Percentiles rank a stretch among this genome's conserved stretches.
Conservation (phyloP, 2,329 filamentous ascomycete species). For the Colletotrichum tropicicola region DNA sequence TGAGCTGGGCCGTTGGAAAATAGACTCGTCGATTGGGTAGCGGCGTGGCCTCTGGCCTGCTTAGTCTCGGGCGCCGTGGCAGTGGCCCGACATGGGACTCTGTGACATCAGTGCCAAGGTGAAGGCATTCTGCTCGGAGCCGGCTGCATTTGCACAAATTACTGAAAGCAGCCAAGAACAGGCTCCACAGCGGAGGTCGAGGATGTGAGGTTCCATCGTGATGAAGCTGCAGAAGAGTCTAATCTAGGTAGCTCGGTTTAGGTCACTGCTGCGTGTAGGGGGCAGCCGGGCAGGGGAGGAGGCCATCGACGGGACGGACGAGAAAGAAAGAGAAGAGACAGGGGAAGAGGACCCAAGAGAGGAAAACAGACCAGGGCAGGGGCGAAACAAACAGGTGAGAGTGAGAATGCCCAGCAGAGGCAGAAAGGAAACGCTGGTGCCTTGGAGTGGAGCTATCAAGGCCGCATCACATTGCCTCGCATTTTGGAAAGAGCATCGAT, state of each 20-base stretch:
- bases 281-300: too few relatives aligned
- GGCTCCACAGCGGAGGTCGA: constrained; percentile 1
- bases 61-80: neutral
- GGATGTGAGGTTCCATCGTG: too few relatives aligned
- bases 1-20: neutral
- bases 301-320: too few relatives aligned
- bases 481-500: neutral
- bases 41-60: neutral
- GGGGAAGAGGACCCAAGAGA: neutral
- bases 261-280: too few relatives aligned
- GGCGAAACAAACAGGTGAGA: neutral
- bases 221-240: too few relatives aligned
- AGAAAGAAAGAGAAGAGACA: too few relatives aligned
- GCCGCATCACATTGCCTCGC: neutral
- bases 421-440: too few relatives aligned
- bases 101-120: constrained; percentile 23
- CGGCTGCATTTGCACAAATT: neutral
- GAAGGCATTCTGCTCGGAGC: neutral
- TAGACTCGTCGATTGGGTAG: neutral
- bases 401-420: too few relatives aligned
- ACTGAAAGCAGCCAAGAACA: neutral
- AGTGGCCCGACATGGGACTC: neutral
- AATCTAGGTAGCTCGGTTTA: too few relatives aligned
- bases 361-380: too few relatives aligned
- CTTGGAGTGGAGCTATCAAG: neutral